A percentile compares a stretch with the other conserved stretches of the same genome.
phyloP scores from a whole-genome alignment of 2,329 filamentous ascomycete genomes.

The Pezicula neosporulosa region DNA sequence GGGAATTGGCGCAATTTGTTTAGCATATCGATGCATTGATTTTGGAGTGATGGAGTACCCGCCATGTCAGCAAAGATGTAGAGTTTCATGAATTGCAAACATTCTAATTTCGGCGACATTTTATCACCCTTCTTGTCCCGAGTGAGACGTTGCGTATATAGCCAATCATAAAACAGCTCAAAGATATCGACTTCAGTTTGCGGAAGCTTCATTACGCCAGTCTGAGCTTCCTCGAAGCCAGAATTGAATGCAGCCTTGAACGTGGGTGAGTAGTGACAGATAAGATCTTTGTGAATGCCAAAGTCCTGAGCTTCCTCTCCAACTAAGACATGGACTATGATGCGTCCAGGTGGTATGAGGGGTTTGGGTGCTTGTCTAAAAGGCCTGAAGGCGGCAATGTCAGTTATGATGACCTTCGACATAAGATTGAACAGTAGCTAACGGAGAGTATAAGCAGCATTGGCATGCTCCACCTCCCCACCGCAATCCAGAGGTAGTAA shows the following conservation, averaged over 20 bases:
- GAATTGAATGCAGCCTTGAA: conserved; percentile 14
- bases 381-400: too few species aligned
- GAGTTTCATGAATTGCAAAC: neutral
- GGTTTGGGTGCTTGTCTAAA: too few species aligned
- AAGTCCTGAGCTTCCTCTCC: conserved; percentile 8
- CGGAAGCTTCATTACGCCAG: conserved; percentile 6
- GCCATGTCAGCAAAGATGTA: conserved; percentile 8
- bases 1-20: neutral
- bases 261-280: conserved; percentile 14
- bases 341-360: neutral
- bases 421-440: too few species aligned
- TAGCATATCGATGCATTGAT: conserved; percentile 1
- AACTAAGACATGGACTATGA: conserved; percentile 11
- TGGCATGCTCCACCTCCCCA: too few species aligned
- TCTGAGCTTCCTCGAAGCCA: conserved; percentile 6
- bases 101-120: too few species aligned
- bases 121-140: neutral
- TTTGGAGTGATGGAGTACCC: neutral
- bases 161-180: conserved; percentile 11
- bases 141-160: conserved; percentile 6
- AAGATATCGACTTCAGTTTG: conserved; percentile 2
- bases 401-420: too few species aligned
- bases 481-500: too few species aligned
- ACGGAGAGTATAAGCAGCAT: too few species aligned
- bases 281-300: conserved; percentile 13